These are phyloP conservation scores for Aspergillus vadensis DNA, from an alignment of 2,329 filamentous ascomycete species.

Conservation along the genomic window DNA sequence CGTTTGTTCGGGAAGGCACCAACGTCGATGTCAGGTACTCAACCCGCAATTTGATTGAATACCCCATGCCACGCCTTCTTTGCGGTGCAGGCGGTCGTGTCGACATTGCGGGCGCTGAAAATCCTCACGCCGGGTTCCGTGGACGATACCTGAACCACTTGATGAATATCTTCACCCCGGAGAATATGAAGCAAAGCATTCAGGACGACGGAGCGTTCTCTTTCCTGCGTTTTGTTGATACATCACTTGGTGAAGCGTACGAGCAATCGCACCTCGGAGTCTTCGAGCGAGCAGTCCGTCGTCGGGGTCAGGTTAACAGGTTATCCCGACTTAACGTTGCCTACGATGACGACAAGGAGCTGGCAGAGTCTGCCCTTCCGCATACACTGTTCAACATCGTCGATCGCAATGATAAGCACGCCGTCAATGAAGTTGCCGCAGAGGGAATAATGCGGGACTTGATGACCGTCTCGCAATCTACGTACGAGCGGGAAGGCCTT, in stretches of 20 bases:
- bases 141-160: conserved; percentile 75
- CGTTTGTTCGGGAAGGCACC: conserved; percentile 85
- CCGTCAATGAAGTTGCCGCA: conserved; percentile 68
- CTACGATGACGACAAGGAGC: conserved; percentile 67
- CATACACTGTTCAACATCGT: conserved; percentile 83
- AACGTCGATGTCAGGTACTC: conserved; percentile 84
- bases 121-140: conserved; percentile 75
- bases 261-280: conserved; percentile 68
- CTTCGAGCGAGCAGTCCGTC: conserved; percentile 71
- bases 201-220: conserved; percentile 71
- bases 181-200: conserved; percentile 69
- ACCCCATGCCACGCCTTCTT: conserved; percentile 77
- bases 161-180: conserved; percentile 87
- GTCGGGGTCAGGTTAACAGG: conserved; percentile 55
- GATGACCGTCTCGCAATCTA: conserved; percentile 72
- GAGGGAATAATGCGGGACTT: conserved; percentile 74
- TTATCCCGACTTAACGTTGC: conserved; percentile 67
- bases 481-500: conserved; percentile 71
- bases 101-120: conserved; percentile 71
- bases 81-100: conserved; percentile 79
- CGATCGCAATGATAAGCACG: conserved; percentile 65
- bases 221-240: conserved; percentile 84
- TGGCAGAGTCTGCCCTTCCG: conserved; percentile 65
- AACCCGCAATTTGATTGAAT: conserved; percentile 81
- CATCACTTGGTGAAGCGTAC: conserved; percentile 72